phyloP scores from a whole-genome alignment of 2,329 filamentous ascomycete genomes.

The Exophiala sp. region DNA sequence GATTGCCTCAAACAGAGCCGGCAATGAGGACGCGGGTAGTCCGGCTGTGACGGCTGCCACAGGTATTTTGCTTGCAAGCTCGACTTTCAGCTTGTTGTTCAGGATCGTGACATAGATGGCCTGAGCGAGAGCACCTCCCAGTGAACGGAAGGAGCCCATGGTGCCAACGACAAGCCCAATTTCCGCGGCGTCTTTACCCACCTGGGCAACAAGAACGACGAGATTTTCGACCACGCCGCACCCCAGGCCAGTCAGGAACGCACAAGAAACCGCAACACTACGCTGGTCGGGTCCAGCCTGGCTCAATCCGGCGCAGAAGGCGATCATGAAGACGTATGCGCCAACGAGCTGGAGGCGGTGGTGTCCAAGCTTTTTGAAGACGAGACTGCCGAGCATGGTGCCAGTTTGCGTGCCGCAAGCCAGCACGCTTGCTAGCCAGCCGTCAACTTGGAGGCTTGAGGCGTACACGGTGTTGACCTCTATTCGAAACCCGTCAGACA shows the following conservation, averaged over 20 bases:
- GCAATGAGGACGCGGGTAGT: conserved; percentile 34
- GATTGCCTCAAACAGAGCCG: conserved; percentile 34
- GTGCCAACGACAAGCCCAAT: conserved; percentile 29
- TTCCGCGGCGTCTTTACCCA: conserved; percentile 17
- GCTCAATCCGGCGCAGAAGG: conserved; percentile 35
- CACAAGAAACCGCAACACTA: neutral
- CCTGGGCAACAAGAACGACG: too few relatives aligned
- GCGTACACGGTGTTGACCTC: neutral
- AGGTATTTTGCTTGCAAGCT: conserved; percentile 27
- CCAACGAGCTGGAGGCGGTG: conserved; percentile 38
- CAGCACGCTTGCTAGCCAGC: too few relatives aligned
- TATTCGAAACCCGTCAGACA: neutral
- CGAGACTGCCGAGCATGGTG: neutral
- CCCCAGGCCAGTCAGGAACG: too few relatives aligned
- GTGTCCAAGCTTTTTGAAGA: neutral
- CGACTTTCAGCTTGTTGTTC: conserved; percentile 12
- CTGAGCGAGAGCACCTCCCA: conserved; percentile 24
- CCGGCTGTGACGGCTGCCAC: conserved; percentile 37
- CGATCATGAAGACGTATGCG: conserved; percentile 39
- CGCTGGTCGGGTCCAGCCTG: conserved; percentile 2
- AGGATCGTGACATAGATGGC: conserved; percentile 29
- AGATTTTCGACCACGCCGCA: conserved; percentile 17
- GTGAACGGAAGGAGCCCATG: conserved; percentile 24
- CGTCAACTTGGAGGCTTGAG: neutral
- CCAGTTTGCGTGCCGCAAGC: neutral